These are phyloP conservation scores for Aureobasidium zeae DNA, from an alignment of 2,329 filamentous ascomycete genomes.

Conservation along the genomic window DNA sequence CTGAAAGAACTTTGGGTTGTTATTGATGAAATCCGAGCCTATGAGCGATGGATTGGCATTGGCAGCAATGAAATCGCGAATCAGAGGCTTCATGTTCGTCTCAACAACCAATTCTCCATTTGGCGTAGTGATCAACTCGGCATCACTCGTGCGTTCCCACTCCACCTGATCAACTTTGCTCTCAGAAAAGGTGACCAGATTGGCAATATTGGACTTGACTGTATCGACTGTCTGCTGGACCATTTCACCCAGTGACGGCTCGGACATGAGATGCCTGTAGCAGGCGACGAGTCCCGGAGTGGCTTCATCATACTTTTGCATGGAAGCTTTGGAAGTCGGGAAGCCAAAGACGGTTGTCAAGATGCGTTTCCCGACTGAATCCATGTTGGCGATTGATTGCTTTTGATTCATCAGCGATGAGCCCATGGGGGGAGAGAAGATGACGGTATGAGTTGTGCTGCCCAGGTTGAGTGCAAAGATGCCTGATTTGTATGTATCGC, in stretches of 20 bases:
- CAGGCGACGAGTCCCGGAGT: constrained; percentile 28
- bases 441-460: constrained; percentile 41
- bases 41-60: constrained; percentile 43
- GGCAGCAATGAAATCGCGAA: constrained; percentile 49
- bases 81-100: constrained; percentile 42
- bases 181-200: constrained; percentile 50
- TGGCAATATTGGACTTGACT: constrained; percentile 40
- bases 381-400: constrained; percentile 25
- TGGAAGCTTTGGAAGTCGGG: constrained; percentile 24
- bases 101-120: constrained; percentile 42
- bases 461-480: constrained; percentile 43
- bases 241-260: constrained; percentile 38
- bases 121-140: constrained; percentile 34
- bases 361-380: constrained; percentile 22
- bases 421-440: constrained; percentile 41
- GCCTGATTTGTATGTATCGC: constrained; percentile 31
- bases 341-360: constrained; percentile 36
- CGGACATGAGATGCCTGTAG: constrained; percentile 38
- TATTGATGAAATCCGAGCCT: constrained; percentile 43
- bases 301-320: constrained; percentile 30
- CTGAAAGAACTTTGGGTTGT: constrained; percentile 43
- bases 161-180: constrained; percentile 52
- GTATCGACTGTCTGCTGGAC: constrained; percentile 31
- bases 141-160: constrained; percentile 50
- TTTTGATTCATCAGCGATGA: constrained; percentile 33